Percentiles rank a stretch among this genome's conserved stretches.
Evolutionary conservation across 2,329 filamentous ascomycete species (phyloP).

Genomic region (Cylindrodendrum hubeiense): DNA sequence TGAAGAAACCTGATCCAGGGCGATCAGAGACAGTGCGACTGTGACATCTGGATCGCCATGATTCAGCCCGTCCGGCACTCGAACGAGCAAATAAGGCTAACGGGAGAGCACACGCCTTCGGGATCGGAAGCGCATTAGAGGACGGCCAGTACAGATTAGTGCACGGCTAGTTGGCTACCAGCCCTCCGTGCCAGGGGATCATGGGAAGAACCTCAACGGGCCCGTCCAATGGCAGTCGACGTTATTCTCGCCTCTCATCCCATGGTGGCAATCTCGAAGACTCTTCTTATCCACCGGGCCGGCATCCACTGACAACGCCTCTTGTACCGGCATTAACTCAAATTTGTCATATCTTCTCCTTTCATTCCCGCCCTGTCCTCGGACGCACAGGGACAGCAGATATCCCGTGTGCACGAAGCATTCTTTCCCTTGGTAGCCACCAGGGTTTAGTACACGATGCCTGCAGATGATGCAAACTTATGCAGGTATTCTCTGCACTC

Average conservation of each 20-base stretch:
- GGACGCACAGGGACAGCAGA: neutral
- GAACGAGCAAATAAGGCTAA: neutral
- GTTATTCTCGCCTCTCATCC: neutral
- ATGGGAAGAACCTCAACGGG: constrained; percentile 7
- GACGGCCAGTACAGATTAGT: too few relatives aligned
- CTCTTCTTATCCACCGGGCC: neutral
- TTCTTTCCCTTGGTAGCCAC: neutral
- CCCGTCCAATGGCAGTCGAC: constrained; percentile 5
- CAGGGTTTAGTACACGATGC: neutral
- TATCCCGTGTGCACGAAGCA: neutral
- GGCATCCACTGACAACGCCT: neutral
- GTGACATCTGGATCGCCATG: neutral
- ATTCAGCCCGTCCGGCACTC: neutral
- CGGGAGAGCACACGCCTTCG: neutral
- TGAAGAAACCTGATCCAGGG: neutral
- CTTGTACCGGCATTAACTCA: neutral
- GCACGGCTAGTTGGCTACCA: too few relatives aligned
- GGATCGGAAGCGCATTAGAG: neutral
- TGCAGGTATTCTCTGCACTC: too few relatives aligned
- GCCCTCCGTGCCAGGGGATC: neutral
- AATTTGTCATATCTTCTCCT: neutral
- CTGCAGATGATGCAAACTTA: neutral
- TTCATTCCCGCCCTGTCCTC: neutral
- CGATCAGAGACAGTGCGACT: neutral
- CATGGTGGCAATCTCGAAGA: neutral